A percentile compares a stretch with the other conserved stretches of the same genome.
Evolutionary conservation across 768 basidiomycete species (phyloP).

Genomic region (Gymnopilus junonius): DNA sequence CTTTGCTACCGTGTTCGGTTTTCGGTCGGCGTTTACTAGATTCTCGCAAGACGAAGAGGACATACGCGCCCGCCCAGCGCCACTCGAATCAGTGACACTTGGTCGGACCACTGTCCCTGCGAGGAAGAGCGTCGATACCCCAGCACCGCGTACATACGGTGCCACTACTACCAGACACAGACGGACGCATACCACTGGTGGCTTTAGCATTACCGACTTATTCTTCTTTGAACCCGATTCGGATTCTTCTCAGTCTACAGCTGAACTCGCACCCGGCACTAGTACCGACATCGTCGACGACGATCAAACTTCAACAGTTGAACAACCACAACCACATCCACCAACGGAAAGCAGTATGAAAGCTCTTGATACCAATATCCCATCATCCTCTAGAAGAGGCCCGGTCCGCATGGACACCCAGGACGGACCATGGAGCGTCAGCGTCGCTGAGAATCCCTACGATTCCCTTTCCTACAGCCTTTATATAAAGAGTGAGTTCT

Average conservation of each 20-base stretch:
- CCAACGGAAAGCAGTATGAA: slow-evolving; percentile 43
- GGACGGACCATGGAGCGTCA: slow-evolving; percentile 87
- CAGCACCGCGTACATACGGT: slow-evolving; percentile 12
- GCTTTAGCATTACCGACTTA: slow-evolving; percentile 21
- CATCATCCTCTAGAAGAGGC: slow-evolving; percentile 47
- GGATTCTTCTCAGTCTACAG: slow-evolving; percentile 16
- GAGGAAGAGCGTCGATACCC: slow-evolving; percentile 50
- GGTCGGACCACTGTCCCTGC: slow-evolving; percentile 32
- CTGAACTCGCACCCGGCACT: slow-evolving; percentile 17
- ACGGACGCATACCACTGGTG: slow-evolving; percentile 21
- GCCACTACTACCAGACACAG: slow-evolving; percentile 25
- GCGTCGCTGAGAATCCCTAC: slow-evolving; percentile 84
- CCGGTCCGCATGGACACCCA: slow-evolving; percentile 71
- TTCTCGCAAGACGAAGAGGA: slow-evolving; percentile 33
- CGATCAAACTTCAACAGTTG: slow-evolving; percentile 2
- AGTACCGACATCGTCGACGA: neutral
- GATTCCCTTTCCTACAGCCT: slow-evolving; percentile 75
- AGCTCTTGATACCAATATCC: slow-evolving; percentile 44
- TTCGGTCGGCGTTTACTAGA: slow-evolving; percentile 38
- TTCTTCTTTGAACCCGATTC: slow-evolving; percentile 43
- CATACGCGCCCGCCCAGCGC: slow-evolving; percentile 8
- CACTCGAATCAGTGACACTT: slow-evolving; percentile 26
- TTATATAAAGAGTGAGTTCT: slow-evolving; percentile 86
- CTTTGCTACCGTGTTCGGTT: slow-evolving; percentile 53
- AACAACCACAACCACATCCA: neutral